These are phyloP conservation scores for Plenodomus tracheiphilus DNA, from an alignment of 2,329 filamentous ascomycete genomes.

Conservation along the genomic window DNA sequence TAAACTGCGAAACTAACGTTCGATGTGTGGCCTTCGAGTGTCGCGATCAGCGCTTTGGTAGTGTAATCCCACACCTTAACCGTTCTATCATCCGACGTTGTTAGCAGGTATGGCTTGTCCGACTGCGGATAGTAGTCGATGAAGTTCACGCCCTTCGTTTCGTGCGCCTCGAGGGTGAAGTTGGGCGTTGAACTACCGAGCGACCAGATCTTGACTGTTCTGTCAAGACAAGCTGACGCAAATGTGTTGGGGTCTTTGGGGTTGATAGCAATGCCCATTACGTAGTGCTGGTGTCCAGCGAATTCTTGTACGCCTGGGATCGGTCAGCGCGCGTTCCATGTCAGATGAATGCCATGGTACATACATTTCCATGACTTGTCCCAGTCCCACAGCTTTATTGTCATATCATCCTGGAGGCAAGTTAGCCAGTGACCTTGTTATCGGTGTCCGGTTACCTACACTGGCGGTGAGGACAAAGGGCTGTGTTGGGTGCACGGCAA, in stretches of 20 bases:
- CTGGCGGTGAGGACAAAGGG: constrained; percentile 95
- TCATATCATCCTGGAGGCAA: constrained; percentile 42
- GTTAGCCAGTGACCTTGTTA: constrained; percentile 21
- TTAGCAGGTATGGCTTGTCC: constrained; percentile 84
- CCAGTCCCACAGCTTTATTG: constrained; percentile 98
- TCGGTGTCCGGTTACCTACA: constrained; percentile 23
- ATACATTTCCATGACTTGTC: constrained; percentile 93
- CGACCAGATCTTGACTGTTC: constrained; percentile 98
- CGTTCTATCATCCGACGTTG: constrained; percentile 93
- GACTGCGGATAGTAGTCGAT: constrained; percentile 81
- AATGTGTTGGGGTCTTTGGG: constrained; percentile 82
- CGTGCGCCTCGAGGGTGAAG: constrained; percentile 95
- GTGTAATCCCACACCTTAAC: constrained; percentile 99
- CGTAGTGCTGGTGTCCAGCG: constrained; percentile 94
- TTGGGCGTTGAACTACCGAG: constrained; percentile 91
- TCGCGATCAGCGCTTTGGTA: constrained; percentile 95
- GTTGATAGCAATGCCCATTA: constrained; percentile 96
- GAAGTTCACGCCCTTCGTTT: constrained; percentile 96
- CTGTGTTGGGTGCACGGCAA: constrained; percentile 92
- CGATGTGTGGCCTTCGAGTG: constrained; percentile 93
- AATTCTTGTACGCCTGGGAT: constrained; percentile 74
- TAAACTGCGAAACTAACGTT: constrained; percentile 99
- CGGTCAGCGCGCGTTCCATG: constrained; percentile 21
- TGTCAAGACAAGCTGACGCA: constrained; percentile 90
- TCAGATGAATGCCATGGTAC: constrained; percentile 1